Evolutionary conservation across 306 rosid genomes (phyloP).

Genomic region (Lablab purpureus): DNA sequence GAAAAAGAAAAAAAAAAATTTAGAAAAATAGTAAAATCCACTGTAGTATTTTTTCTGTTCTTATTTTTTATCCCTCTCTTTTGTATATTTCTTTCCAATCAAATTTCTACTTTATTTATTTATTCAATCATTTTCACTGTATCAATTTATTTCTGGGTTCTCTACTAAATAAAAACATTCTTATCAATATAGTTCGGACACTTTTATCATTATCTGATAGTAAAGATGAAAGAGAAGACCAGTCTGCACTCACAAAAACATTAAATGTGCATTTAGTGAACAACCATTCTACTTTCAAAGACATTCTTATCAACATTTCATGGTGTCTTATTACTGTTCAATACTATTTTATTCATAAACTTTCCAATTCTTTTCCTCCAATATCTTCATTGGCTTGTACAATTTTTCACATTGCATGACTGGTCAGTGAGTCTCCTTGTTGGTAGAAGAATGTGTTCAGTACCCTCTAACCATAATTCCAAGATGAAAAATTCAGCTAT

Average conservation of each 20-base stretch:
- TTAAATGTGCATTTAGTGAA: background rate
- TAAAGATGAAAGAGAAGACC: background rate
- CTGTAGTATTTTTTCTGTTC: too few species aligned
- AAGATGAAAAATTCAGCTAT: background rate
- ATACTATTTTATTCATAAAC: background rate
- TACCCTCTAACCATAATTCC: background rate
- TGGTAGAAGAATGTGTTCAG: background rate
- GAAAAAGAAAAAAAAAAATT: too few species aligned
- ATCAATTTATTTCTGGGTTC: too few species aligned
- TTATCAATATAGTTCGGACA: background rate
- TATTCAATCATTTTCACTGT: too few species aligned
- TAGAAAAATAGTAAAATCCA: too few species aligned
- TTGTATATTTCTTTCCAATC: too few species aligned
- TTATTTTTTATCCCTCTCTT: too few species aligned
- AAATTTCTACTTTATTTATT: too few species aligned
- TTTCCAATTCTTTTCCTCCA: conserved; percentile 11
- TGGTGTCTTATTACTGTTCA: background rate
- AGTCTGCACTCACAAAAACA: background rate
- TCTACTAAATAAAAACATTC: too few species aligned
- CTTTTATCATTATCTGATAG: background rate
- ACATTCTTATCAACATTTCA: background rate
- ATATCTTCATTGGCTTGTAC: conserved; percentile 17
- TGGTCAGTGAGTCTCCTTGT: conserved; percentile 8
- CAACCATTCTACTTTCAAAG: background rate
- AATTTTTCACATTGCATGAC: background rate